These are phyloP conservation scores for Yamadazyma triangularis DNA, from an alignment of 1,139 yeast genomes.

Conservation along the genomic window DNA sequence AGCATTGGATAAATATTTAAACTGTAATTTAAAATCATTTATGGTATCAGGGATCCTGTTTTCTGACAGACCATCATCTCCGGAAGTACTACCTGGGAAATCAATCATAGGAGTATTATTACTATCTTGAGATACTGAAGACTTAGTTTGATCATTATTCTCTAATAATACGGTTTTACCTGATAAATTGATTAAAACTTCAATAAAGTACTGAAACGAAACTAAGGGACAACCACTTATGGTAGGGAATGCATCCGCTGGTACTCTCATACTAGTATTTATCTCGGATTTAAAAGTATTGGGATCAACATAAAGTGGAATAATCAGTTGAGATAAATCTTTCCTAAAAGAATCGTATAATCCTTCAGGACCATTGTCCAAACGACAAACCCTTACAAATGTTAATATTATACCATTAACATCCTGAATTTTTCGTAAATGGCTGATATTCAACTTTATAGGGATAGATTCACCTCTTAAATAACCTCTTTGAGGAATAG, in stretches of 20 bases:
- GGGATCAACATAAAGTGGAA: constrained; percentile 80
- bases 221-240: constrained; percentile 70
- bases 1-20: constrained; percentile 19
- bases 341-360: constrained; percentile 76
- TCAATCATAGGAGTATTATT: constrained; percentile 13
- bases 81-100: constrained; percentile 9
- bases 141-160: constrained; percentile 22
- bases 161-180: constrained; percentile 36
- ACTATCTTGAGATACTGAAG: constrained; percentile 6
- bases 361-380: constrained; percentile 62
- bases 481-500: constrained; percentile 65
- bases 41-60: constrained; percentile 5
- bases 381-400: constrained; percentile 72
- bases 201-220: constrained; percentile 80
- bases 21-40: constrained; percentile 28
- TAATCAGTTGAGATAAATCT: constrained; percentile 72
- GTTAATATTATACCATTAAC: constrained; percentile 78
- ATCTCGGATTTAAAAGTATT: constrained; percentile 52
- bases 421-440: constrained; percentile 66
- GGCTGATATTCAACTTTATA: constrained; percentile 59
- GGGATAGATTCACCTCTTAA: constrained; percentile 77
- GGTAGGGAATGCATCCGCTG: constrained; percentile 85
- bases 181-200: constrained; percentile 68
- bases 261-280: constrained; percentile 63
- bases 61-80: constrained; percentile 3